Conservation (phyloP, 2,329 filamentous ascomycete genomes). For the Aspergillus tubingensis region DNA sequence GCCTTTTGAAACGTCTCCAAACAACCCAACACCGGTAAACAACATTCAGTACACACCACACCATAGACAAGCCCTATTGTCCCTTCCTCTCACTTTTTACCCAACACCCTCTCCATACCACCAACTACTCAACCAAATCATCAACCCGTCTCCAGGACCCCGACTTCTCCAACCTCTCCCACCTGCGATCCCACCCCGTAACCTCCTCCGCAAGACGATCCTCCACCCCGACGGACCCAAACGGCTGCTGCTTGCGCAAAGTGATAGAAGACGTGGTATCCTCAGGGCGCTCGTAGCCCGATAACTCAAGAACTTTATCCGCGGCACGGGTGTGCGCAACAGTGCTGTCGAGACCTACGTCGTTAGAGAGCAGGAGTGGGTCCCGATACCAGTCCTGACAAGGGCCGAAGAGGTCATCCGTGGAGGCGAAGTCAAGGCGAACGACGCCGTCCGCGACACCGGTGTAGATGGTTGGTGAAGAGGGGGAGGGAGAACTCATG, state of each 20-base stretch:
- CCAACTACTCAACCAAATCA: background rate
- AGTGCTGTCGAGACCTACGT: conserved; percentile 18
- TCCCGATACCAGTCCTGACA: conserved; percentile 36
- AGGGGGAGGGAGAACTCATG: conserved; percentile 47
- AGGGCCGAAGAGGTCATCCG: conserved; percentile 42
- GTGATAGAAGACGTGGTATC: conserved; percentile 35
- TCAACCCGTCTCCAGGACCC: conserved; percentile 33
- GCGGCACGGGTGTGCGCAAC: background rate
- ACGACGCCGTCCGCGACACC: conserved; percentile 46
- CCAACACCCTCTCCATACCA: background rate
- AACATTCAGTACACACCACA: no score
- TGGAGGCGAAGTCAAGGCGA: conserved; percentile 47
- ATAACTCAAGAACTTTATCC: conserved; percentile 38
- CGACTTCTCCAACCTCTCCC: conserved; percentile 33
- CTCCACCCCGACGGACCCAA: conserved; percentile 23
- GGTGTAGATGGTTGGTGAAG: conserved; percentile 49
- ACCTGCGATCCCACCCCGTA: conserved; percentile 43
- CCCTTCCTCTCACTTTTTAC: no score
- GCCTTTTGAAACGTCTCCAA: no score
- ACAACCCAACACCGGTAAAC: no score
- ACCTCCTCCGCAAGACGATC: conserved; percentile 24
- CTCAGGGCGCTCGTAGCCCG: conserved; percentile 48
- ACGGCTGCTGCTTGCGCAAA: conserved; percentile 38
- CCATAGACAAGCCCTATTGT: no score
- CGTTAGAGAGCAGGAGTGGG: conserved; percentile 29